These are phyloP conservation scores for Bruguiera parviflora DNA, from an alignment of 345 rosid species.

Conservation along the genomic window DNA sequence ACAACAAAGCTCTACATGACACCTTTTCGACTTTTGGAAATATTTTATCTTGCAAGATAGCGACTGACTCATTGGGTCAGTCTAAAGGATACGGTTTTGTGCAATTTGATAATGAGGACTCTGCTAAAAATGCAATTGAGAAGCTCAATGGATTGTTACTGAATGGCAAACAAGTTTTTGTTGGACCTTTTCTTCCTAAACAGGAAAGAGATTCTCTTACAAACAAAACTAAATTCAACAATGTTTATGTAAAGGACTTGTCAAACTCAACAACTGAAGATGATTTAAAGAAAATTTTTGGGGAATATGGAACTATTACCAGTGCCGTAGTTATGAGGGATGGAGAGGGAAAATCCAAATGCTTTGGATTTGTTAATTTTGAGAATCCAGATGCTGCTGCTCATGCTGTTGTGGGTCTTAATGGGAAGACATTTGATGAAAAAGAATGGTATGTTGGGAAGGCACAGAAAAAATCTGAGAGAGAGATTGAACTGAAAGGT, in stretches of 20 bases:
- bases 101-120: slow-evolving; percentile 11
- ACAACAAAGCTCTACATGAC: background rate
- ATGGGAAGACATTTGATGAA: slow-evolving; percentile 22
- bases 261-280: slow-evolving; percentile 5
- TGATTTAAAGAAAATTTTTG: slow-evolving; percentile 11
- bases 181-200: slow-evolving; percentile 13
- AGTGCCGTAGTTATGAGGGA: slow-evolving; percentile 9
- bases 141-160: slow-evolving; percentile 5
- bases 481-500: slow-evolving; percentile 16
- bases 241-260: slow-evolving; percentile 3
- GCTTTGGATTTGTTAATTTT: slow-evolving; percentile 25
- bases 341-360: slow-evolving; percentile 12
- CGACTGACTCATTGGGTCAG: slow-evolving; percentile 6
- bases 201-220: slow-evolving; percentile 2
- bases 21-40: slow-evolving; percentile 9
- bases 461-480: slow-evolving; percentile 24
- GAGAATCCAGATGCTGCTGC: slow-evolving; percentile 22
- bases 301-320: slow-evolving; percentile 4
- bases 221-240: background rate
- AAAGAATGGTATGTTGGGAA: slow-evolving; percentile 25
- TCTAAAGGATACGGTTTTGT: slow-evolving; percentile 17
- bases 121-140: slow-evolving; percentile 12
- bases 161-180: slow-evolving; percentile 15
- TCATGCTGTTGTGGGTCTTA: slow-evolving; percentile 14
- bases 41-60: slow-evolving; percentile 14